These are phyloP conservation scores for Aspergillus uvarum DNA, from an alignment of 2,329 filamentous ascomycete species.

Conservation along the genomic window DNA sequence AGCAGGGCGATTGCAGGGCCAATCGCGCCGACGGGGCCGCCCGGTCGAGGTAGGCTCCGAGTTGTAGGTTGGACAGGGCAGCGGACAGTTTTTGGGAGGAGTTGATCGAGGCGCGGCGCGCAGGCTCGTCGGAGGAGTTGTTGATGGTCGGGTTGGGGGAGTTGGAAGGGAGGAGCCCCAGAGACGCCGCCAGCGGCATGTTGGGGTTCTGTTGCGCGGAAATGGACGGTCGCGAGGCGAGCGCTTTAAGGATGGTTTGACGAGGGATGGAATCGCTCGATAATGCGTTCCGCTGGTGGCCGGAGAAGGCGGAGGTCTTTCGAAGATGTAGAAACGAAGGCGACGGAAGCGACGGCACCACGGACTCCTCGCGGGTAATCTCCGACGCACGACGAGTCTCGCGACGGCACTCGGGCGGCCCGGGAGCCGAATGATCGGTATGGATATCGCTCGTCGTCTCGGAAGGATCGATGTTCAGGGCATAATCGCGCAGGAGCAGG, in stretches of 20 bases:
- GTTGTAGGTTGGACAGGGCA: constrained; percentile 54
- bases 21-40: constrained; percentile 51
- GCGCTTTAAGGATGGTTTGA: constrained; percentile 79
- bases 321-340: constrained; percentile 37
- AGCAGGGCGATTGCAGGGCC: constrained; percentile 86
- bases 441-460: constrained; percentile 39
- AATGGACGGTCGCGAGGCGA: constrained; percentile 62
- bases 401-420: constrained; percentile 20
- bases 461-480: constrained; percentile 44
- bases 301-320: constrained; percentile 33
- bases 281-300: constrained; percentile 50
- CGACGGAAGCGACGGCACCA: constrained; percentile 26
- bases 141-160: constrained; percentile 15
- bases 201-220: constrained; percentile 54
- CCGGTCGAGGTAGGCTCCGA: constrained; percentile 45
- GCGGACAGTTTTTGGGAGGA: constrained; percentile 63
- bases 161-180: constrained; percentile 57
- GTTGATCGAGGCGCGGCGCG: constrained; percentile 43
- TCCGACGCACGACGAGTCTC: constrained; percentile 22
- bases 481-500: constrained; percentile 46
- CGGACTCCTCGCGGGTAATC: constrained; percentile 26
- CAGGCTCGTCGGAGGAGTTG: constrained; percentile 24
- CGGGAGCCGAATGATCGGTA: constrained; percentile 20
- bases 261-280: constrained; percentile 69
- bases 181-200: constrained; percentile 62